These are phyloP conservation scores for Juglanconis juglandina DNA, from an alignment of 2,329 filamentous ascomycete genomes.

Conservation along the genomic window DNA sequence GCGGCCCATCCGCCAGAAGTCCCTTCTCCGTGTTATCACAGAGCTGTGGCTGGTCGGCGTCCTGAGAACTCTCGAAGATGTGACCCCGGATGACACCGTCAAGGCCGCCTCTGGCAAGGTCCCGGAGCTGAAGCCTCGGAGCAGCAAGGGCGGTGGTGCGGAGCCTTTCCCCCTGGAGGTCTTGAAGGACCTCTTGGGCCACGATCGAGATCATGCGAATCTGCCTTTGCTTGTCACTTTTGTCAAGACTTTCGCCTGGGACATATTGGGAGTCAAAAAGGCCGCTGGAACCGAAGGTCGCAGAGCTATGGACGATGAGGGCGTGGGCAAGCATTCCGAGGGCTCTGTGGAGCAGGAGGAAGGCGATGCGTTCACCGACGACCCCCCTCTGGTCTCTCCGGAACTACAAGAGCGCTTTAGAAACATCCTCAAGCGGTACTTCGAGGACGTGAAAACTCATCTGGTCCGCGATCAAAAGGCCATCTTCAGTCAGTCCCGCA, in stretches of 20 bases:
- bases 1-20: conserved; percentile 77
- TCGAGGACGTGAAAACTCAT: conserved; percentile 88
- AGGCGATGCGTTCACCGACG: conserved; percentile 47
- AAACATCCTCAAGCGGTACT: conserved; percentile 80
- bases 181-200: conserved; percentile 90
- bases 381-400: conserved; percentile 69
- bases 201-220: conserved; percentile 90
- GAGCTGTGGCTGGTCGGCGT: conserved; percentile 94
- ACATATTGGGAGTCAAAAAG: conserved; percentile 75
- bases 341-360: conserved; percentile 45
- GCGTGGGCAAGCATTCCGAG: conserved; percentile 51
- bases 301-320: conserved; percentile 80
- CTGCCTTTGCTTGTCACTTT: conserved; percentile 90
- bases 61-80: conserved; percentile 72
- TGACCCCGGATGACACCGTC: conserved; percentile 61
- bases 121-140: conserved; percentile 55
- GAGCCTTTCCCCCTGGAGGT: conserved; percentile 97
- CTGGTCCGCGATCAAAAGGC: conserved; percentile 89
- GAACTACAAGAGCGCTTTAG: conserved; percentile 83
- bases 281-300: conserved; percentile 70
- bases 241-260: conserved; percentile 95
- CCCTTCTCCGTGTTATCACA: conserved; percentile 84
- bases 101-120: conserved; percentile 62
- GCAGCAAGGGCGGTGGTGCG: conserved; percentile 62
- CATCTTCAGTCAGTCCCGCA: conserved; percentile 79